Conservation (phyloP, 164 flowering plant genomes). For the Liriodendron chinense region DNA sequence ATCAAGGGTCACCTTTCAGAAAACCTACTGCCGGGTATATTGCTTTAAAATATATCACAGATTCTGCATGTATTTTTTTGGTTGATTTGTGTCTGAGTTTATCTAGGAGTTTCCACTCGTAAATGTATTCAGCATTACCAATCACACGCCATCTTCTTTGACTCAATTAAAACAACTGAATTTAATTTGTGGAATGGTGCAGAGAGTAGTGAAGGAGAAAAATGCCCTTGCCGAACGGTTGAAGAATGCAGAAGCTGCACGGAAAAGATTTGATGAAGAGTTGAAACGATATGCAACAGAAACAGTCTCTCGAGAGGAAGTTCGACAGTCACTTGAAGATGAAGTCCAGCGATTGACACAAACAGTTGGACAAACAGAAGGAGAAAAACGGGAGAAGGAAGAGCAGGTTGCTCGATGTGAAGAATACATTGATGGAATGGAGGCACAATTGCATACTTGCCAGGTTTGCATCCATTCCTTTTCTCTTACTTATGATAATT, state of each 20-base stretch:
- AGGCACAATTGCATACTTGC: conserved; percentile 79
- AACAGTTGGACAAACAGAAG: conserved; percentile 92
- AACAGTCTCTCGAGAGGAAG: conserved; percentile 79
- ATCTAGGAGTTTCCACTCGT: too few relatives aligned
- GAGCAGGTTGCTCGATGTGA: conserved; percentile 93
- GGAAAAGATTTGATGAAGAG: conserved; percentile 91
- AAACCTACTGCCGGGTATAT: too few relatives aligned
- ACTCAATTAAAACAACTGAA: background rate
- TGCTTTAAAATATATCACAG: too few relatives aligned
- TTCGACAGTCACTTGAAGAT: conserved; percentile 85
- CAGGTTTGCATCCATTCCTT: conserved; percentile 47
- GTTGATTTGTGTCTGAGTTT: too few relatives aligned
- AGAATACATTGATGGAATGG: conserved; percentile 89
- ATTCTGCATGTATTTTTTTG: too few relatives aligned
- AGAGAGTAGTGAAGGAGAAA: conserved; percentile 95
- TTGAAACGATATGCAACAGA: conserved; percentile 85
- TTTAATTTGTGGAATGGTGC: conserved; percentile 19
- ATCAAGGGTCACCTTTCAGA: too few relatives aligned
- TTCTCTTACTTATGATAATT: background rate
- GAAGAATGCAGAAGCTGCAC: conserved; percentile 79
- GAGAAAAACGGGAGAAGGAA: conserved; percentile 89
- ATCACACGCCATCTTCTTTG: too few relatives aligned
- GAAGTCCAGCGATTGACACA: conserved; percentile 80
- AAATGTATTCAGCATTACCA: too few relatives aligned
- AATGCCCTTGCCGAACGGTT: conserved; percentile 89